These are phyloP conservation scores for Cercospora zeina DNA, from an alignment of 2,329 filamentous ascomycete genomes.

Conservation along the genomic window DNA sequence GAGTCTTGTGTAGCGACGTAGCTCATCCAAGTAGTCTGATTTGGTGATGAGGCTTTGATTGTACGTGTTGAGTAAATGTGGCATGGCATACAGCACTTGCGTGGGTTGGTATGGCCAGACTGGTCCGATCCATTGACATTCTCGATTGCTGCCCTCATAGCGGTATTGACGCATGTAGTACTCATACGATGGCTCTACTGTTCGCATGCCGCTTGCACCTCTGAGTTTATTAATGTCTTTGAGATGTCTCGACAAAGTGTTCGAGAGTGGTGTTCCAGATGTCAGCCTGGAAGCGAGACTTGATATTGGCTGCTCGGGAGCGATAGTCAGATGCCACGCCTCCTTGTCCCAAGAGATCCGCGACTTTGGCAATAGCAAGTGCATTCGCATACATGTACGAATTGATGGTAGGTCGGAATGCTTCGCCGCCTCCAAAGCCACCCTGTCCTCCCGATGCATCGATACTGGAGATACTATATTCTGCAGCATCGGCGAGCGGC, in stretches of 20 bases:
- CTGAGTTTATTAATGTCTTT: slow-evolving; percentile 41
- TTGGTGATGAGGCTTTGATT: slow-evolving; percentile 35
- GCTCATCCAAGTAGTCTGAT: slow-evolving; percentile 42
- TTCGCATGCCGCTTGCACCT: slow-evolving; percentile 45
- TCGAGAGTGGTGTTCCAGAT: slow-evolving; percentile 49
- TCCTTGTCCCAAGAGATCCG: slow-evolving; percentile 38
- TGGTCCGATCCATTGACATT: slow-evolving; percentile 52
- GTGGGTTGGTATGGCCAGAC: slow-evolving; percentile 50
- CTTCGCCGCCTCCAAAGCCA: slow-evolving; percentile 45
- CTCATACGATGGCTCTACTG: slow-evolving; percentile 48
- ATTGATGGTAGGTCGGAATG: slow-evolving; percentile 50
- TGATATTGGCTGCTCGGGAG: slow-evolving; percentile 41
- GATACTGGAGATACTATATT: slow-evolving; percentile 50
- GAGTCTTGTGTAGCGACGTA: slow-evolving; percentile 45
- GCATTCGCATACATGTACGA: slow-evolving; percentile 50
- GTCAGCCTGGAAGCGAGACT: slow-evolving; percentile 42
- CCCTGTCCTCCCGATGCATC: slow-evolving; percentile 46
- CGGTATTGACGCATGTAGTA: slow-evolving; percentile 51
- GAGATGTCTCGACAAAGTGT: slow-evolving; percentile 48
- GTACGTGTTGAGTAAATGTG: slow-evolving; percentile 49
- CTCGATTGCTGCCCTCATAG: slow-evolving; percentile 42
- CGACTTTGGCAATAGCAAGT: slow-evolving; percentile 45
- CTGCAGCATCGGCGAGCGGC: slow-evolving; percentile 48
- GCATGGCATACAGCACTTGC: slow-evolving; percentile 45
- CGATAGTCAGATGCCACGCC: slow-evolving; percentile 27